Base-by-base conservation (phyloP, 345 rosid species). In the Corymbia maculata region DNA sequence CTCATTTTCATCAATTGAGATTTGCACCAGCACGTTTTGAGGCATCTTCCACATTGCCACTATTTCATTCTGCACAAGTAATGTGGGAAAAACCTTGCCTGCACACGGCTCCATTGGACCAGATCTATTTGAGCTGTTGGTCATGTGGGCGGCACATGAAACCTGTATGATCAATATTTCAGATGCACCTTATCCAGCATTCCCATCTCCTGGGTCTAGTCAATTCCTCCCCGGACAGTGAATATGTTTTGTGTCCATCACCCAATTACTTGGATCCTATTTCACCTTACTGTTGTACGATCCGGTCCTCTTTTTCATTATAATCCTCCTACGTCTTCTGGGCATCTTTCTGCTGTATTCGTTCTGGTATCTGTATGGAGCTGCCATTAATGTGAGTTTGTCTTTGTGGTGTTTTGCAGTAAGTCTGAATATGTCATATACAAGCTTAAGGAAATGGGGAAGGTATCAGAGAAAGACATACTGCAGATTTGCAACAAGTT, bases 401-500 rank as follows among this genome's bases (percentile, higher is more conserved):
- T 90, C n/a, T 42, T 21, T 84, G 15, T 36, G 86, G 21, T 47
- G 47, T 82, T 84, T 0, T 5, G 88, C 89, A 93, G 94, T 75
- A 92, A 91, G 75, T 91, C 92, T 22, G 93, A 92, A 80, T 92
- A 91, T 85, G 93, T 88, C 28, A 86, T 93, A 85, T 92, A 88
- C 93, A 93, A 92, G 91, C 93, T 93, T 51, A 93, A 92, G 88
- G 94, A 92, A 87, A 92, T 93, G 94, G 93, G 90, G 85, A 93
- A 90, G 90, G 87, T 92, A 53, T 87, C 93, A 13, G 94, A 93
- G 79, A 91, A 91, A 88, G 94, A 93, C 88, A 85, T 93, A 45
- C 80, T 86, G 49, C 93, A 86, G 91, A 88, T 92, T 55, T 89
- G 91, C 85, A 68, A 88, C 82, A 88, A 88, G 50, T 92, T 93